Evolutionary conservation across 2,329 filamentous ascomycete genomes (phyloP), one percentile per base, ranked within the genome.

Genomic region (Aspergillus carbonarius): DNA sequence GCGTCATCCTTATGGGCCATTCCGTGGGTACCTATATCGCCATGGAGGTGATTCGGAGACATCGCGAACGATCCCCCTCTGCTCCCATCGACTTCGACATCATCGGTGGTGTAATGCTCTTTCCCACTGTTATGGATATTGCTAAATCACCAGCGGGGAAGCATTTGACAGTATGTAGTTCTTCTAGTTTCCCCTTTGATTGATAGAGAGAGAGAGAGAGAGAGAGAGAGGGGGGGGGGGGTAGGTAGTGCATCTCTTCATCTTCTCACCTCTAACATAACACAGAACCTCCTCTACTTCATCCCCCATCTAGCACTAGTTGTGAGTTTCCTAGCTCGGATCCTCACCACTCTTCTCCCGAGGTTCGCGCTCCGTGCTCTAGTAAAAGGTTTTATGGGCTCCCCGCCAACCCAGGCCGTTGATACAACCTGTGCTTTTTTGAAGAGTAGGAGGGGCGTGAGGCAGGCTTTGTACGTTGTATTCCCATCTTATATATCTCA

Each of bases 51-150:
- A 83, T 90, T 49, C 79, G 86, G 60, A 79, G 85, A 9, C 82
- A 86, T 61, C 75, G 80, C 35, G 76, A 77, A 37, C 64, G 75
- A 4, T 20, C 17, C 23, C 2, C 32, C 35, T 6, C 20, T 12
- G 20, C n/a, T 12, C 40, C 25, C 4, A 59, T 56, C 6, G 60
- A 66, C 10, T 75, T 79, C 46, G 73, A 77, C 59, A 74, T 81
- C 23, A 66, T 76, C 30, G 76, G 78, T 0, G 88, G 82, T 1
- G 79, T 92, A 42, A 78, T 92, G 57, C 80, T 93, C 17, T 92
- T 92, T 70, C 89, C 90, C 1, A 91, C 90, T 1, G 82, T 93
- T 37, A 82, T 87, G n/a, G 84, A 91, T 73, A 87, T 93, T 61
- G 85, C 85, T 9, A 74, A 77, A 57, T 90, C 87, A 1, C 80